Evolutionary conservation across 2,329 filamentous ascomycete genomes (phyloP), one percentile per base, ranked within the genome.

Genomic region (Seiridium unicorne): DNA sequence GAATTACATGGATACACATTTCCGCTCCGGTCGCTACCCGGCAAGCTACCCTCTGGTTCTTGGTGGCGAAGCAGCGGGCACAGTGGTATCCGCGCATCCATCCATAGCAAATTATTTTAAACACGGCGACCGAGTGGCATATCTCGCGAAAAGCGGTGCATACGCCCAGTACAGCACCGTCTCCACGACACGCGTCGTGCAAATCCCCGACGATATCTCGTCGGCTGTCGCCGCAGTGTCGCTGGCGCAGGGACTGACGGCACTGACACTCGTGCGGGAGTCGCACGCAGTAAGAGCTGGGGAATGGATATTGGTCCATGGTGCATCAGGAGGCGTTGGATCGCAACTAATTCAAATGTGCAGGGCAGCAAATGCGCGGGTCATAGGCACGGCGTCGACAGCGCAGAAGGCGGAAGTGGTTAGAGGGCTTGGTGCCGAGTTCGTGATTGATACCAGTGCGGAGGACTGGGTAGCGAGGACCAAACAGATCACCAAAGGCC

Each of bases 1-100:
- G 62, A 97, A 97, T 77, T 96, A 85, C 77, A 96, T 97, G 69
- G 93, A 97, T 75, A 96, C 80, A 42, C 96, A 97, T 77, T 96
- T 93, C 84, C 92, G 93, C 72, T 87, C 84, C 10, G 93, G 93
- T 9, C 84, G 96, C 55, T 97, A 97, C 80, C 78, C 81, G 8
- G 79, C 87, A 1, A 82, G 89, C 0, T 73, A 90, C 67, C 93
- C 93, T 4, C 84, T 78, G 62, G 83, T 83, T 26, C 80, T 82
- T 13, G 49, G 49, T 34, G 34, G 49, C 7, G 34, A 53, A 35
- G 49, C 32, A 11, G 49, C n/a, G 11, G 49, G 49, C 10, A n/a
- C 18, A 35, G 4, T 53, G 32, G 49, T 8, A 3, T 11, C 49
- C 4, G 34, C n/a, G 35, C 34, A 53, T n/a, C 49, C 35, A 7